Conservation (phyloP, 768 basidiomycete species). For the Ephemerocybe angulata region DNA sequence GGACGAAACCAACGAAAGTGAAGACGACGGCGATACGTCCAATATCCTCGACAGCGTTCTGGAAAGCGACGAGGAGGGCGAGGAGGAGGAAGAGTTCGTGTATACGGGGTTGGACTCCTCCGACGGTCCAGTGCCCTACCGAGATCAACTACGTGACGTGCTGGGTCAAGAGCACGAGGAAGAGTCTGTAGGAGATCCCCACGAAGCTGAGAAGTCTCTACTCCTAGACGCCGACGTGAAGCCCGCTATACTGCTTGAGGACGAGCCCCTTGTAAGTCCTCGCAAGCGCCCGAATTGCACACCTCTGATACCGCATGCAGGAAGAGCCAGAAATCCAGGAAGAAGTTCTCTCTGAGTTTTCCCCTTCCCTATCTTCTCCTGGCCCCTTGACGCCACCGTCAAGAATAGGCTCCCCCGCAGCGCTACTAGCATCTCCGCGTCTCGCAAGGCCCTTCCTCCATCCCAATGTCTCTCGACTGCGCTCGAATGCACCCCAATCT, state of each 20-base stretch:
- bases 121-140: slow-evolving; percentile 50
- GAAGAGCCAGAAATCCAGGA: slow-evolving; percentile 24
- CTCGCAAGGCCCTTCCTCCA: slow-evolving; percentile 60
- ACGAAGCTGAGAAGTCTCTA: slow-evolving; percentile 45
- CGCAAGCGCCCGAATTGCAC: neutral
- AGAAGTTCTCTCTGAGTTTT: slow-evolving; percentile 33
- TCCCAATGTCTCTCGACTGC: slow-evolving; percentile 75
- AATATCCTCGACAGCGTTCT: slow-evolving; percentile 6
- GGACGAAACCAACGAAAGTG: slow-evolving; percentile 34
- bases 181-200: slow-evolving; percentile 36
- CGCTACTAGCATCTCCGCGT: slow-evolving; percentile 31
- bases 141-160: slow-evolving; percentile 66
- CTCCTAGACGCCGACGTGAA: slow-evolving; percentile 19
- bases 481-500: slow-evolving; percentile 55
- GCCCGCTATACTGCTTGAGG: slow-evolving; percentile 13
- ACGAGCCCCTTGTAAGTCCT: slow-evolving; percentile 28
- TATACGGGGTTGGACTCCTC: slow-evolving; percentile 69
- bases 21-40: slow-evolving; percentile 15
- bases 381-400: slow-evolving; percentile 37
- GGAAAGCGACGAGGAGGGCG: slow-evolving; percentile 37
- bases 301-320: slow-evolving; percentile 13
- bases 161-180: slow-evolving; percentile 63
- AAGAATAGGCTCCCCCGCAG: slow-evolving; percentile 33
- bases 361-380: slow-evolving; percentile 36
- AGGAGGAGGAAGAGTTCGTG: slow-evolving; percentile 62